Base-by-base conservation (phyloP, 176 grass and related monocot genomes). In the Tillandsia fasciculata region DNA sequence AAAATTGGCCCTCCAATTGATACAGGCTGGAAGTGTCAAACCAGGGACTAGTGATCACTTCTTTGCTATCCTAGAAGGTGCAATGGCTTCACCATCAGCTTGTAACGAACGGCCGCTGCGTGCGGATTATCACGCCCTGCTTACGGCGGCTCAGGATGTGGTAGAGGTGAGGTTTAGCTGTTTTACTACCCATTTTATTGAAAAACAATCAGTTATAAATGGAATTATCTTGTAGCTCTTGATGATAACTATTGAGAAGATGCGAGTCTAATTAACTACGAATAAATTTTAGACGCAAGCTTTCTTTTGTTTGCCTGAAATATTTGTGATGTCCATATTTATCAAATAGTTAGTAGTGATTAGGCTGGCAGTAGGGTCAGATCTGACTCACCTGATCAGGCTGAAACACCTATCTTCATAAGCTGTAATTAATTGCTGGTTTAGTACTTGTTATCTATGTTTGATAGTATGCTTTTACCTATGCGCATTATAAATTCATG, bases 1-100 rank as follows among this genome's bases (percentile, higher is more conserved):
- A 10, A 97, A 97, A 67, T 67, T 97, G 63, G 89, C 86, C 56
- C 11, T 90, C 72, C 89, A 92, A 52, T 83, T 97, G 67, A 87
- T 93, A 22, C 86, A 90, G 50, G 74, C 94, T 15, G 89, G 89
- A 71, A 97, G 94, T 57, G 77, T 97, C 63, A 90, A 97, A 52
- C 67, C 80, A 64, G 94, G 82, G 79, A 97, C 89, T 15, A 73
- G 79, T 17, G 48, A 72, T 12, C 74, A 92, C 48, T 97, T 97
- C 74, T 97, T 87, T 83, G 76, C 52, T 72, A 12, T 88, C 66
- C 26, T 97, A 64, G 89, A 92, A 64, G 89, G 86, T 74, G 79
- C 94, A 12, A 97, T 97, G 94, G 82, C 80, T 65, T 85, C 86
- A 56, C 82, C 71, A 11, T 81, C 82, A 48, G 76, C 47, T 54